Percentiles rank a stretch among this genome's conserved stretches.
Conservation (phyloP, 2,329 filamentous ascomycete genomes). For the Exophiala mesophila region DNA sequence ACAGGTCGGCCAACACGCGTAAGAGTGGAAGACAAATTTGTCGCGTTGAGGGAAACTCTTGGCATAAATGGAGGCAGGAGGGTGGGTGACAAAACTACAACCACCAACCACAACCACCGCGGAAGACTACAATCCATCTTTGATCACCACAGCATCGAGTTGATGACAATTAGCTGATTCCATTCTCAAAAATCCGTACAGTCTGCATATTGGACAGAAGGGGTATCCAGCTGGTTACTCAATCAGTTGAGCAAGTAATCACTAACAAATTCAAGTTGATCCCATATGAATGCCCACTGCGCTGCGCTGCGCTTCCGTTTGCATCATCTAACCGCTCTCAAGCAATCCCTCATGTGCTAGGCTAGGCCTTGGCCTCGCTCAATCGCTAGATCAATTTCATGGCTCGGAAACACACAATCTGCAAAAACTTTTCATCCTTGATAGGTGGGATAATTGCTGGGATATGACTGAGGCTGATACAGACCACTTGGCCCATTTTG, state of each 20-base stretch:
- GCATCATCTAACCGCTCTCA: not conserved
- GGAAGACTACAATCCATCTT: too few species aligned
- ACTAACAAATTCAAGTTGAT: not conserved
- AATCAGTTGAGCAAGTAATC: not conserved
- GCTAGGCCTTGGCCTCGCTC: constrained; percentile 1
- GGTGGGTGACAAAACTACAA: too few species aligned
- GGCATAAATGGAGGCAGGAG: too few species aligned
- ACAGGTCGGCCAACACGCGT: too few species aligned
- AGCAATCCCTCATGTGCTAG: not conserved
- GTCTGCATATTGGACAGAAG: not conserved
- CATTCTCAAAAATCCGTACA: too few species aligned
- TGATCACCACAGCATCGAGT: too few species aligned
- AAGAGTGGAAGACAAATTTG: too few species aligned
- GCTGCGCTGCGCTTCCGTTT: not conserved
- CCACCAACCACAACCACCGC: too few species aligned
- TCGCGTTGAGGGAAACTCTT: too few species aligned
- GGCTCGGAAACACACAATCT: not conserved
- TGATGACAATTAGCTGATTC: too few species aligned
- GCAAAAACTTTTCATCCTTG: constrained; percentile 7
- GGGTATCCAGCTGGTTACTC: not conserved
- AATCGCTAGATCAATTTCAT: constrained; percentile 4
- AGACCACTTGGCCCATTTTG: constrained; percentile 31
- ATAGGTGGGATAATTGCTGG: constrained; percentile 18
- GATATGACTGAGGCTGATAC: constrained; percentile 18
- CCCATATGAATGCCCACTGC: not conserved